Base-by-base conservation (phyloP, 306 rosid genomes). In the Senna tora region DNA sequence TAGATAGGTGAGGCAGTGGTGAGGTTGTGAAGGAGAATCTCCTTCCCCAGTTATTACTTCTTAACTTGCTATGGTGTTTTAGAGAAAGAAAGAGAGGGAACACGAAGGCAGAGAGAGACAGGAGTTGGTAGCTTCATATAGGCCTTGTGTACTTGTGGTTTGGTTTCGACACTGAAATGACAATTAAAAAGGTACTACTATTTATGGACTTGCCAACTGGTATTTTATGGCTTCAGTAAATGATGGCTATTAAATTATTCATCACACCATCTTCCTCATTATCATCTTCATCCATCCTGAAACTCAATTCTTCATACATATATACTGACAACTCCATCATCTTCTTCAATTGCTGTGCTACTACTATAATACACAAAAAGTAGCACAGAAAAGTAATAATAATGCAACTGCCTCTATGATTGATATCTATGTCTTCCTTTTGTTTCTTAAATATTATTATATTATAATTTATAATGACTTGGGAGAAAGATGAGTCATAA, bases 81-180 rank as follows among this genome's bases (percentile, higher is more conserved):
- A 12, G 19, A 41, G 9, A 59, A 5, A 46, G 69, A 53, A 67
- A 67, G 57, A 49, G 67, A 36, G 17, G 20, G 47, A 42, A 32
- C 76, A 75, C n/a, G 41, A 47, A 75, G 56, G 59, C 8, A 46
- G 43, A 65, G 69, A 54, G 65, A 43, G 77, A 63, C 72, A 71
- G 69, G 58, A 21, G 67, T 30, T 77, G 76, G 81, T 57, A 69
- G 75, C 12, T 71, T 64, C 71, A 69, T 25, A 58, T 32, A 76
- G 73, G 72, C 63, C n/a, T 46, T 77, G 2, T 79, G 76, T 76
- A 77, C 70, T 77, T 76, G 78, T 73, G 72, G 13, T 68, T 68
- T 45, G 47, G 47, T 53, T 64, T 77, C 63, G 19, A 59, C 58
- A 43, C 34, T 49, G 61, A 69, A 65, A 63, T 67, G 77, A 77